Conservation (phyloP, 306 rosid species). For the Casuarina glauca region DNA sequence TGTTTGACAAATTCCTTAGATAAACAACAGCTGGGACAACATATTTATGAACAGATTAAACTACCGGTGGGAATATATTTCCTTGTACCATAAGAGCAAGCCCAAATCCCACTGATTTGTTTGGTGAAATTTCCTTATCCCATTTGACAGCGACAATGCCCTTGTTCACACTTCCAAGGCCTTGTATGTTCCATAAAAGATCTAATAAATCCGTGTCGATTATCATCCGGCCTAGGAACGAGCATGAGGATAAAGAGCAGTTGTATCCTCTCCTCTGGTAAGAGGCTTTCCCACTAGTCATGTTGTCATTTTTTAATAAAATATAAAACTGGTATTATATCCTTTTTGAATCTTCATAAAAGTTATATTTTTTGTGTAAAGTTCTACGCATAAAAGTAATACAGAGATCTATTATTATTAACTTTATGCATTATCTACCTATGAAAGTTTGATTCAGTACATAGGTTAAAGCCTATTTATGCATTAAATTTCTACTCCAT, state of each 20-base stretch:
- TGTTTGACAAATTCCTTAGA: conserved; percentile 9
- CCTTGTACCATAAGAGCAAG: conserved; percentile 12
- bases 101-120: conserved; percentile 22
- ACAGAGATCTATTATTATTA: too few species aligned
- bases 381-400: too few species aligned
- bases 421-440: too few species aligned
- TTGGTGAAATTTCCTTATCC: conserved; percentile 2
- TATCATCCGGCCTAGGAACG: background rate
- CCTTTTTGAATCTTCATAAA: too few species aligned
- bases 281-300: background rate
- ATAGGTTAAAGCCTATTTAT: background rate
- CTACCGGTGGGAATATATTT: background rate
- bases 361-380: too few species aligned
- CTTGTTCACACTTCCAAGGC: too few species aligned
- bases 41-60: conserved; percentile 2
- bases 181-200: background rate
- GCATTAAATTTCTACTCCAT: background rate
- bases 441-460: too few species aligned
- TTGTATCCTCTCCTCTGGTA: background rate
- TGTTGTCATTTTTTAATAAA: background rate
- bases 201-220: background rate
- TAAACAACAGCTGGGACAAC: conserved; percentile 16
- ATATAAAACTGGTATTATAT: too few species aligned
- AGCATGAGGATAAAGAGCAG: background rate
- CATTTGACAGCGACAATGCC: background rate